Evolutionary conservation across 345 rosid genomes (phyloP).

Genomic region (Gossypium arboreum): DNA sequence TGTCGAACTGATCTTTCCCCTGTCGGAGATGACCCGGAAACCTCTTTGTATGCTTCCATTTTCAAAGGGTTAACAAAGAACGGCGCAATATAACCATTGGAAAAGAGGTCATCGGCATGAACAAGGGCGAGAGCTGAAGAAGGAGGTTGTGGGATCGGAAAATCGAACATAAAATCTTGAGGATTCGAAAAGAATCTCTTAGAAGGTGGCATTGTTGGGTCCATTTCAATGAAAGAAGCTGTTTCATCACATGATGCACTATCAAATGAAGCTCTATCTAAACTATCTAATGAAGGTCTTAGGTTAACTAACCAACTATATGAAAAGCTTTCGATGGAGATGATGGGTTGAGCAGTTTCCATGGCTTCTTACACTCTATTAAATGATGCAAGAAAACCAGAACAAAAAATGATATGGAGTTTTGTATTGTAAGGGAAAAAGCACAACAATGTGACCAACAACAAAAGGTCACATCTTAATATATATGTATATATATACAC

Average conservation of each 20-base stretch:
- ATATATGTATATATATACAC: too few species aligned
- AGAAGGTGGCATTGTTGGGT: conserved; percentile 38
- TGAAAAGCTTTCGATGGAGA: conserved; percentile 89
- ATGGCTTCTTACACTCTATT: conserved; percentile 26
- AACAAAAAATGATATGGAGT: conserved; percentile 2
- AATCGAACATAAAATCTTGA: conserved; percentile 73
- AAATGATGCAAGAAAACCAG: neutral
- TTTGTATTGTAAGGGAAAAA: too few species aligned
- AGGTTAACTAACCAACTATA: conserved; percentile 83
- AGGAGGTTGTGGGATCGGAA: conserved; percentile 52
- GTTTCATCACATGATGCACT: too few species aligned
- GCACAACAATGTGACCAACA: conserved; percentile 9
- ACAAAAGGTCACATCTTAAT: neutral
- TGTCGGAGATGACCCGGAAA: neutral
- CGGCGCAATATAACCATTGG: conserved; percentile 76
- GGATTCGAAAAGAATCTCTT: conserved; percentile 5
- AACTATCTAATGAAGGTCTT: conserved; percentile 54
- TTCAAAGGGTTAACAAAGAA: conserved; percentile 32
- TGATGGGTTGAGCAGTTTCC: conserved; percentile 67
- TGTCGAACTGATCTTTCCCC: neutral
- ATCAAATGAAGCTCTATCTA: conserved; percentile 26
- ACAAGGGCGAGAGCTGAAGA: conserved; percentile 31
- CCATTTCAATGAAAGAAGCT: conserved; percentile 87
- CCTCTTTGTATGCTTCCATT: too few species aligned
- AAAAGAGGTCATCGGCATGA: conserved; percentile 84